phyloP scores from a whole-genome alignment of 768 basidiomycete species.

The Boletus reticulatus region DNA sequence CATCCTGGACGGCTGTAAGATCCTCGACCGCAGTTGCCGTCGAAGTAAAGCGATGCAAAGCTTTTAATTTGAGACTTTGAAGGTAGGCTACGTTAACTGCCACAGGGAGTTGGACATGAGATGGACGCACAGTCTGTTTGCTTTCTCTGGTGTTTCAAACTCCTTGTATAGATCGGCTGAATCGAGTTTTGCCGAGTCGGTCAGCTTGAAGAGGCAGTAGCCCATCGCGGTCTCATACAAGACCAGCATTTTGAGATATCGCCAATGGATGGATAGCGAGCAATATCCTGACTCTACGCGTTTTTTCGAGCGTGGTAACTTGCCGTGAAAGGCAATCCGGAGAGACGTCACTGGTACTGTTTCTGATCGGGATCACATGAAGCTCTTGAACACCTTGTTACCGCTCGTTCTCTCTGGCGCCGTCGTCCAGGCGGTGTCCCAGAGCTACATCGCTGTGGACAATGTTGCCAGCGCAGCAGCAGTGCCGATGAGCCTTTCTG shows the following conservation, averaged over 20 bases:
- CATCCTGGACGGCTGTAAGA: constrained; percentile 86
- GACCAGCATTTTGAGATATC: constrained; percentile 70
- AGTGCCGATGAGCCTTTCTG: constrained; percentile 20
- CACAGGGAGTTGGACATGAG: constrained; percentile 9
- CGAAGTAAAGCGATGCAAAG: constrained; percentile 93
- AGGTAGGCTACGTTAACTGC: constrained; percentile 7
- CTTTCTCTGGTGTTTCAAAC: constrained; percentile 89
- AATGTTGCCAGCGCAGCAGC: neutral
- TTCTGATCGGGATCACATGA: neutral
- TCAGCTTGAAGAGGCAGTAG: constrained; percentile 97
- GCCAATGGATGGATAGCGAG: neutral
- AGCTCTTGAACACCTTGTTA: constrained; percentile 2
- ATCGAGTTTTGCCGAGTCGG: constrained; percentile 83
- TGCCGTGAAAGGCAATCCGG: constrained; percentile 21
- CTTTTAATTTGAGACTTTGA: constrained; percentile 87
- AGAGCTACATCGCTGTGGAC: constrained; percentile 3
- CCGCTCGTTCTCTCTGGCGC: neutral
- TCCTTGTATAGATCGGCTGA: constrained; percentile 87
- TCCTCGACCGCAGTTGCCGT: constrained; percentile 98
- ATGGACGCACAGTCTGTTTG: constrained; percentile 81
- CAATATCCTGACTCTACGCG: neutral
- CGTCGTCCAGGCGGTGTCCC: constrained; percentile 1
- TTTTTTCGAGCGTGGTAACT: constrained; percentile 36
- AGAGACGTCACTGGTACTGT: neutral
- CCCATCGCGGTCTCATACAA: constrained; percentile 95